These are phyloP conservation scores for Barnettozyma hawaiiensis DNA, from an alignment of 1,139 yeast genomes.

Conservation along the genomic window DNA sequence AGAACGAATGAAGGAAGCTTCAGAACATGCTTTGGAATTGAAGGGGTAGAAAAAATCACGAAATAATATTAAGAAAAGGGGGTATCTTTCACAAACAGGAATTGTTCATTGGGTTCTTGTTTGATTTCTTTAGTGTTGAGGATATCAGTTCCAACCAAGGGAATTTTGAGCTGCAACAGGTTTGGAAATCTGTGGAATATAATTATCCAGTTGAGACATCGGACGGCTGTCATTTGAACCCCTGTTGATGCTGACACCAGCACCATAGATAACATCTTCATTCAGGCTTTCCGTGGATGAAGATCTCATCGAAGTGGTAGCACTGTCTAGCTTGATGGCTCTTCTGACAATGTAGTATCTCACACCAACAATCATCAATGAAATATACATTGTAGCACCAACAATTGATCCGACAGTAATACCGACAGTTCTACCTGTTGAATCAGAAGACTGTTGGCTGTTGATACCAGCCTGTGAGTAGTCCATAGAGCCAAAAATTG, in stretches of 20 bases:
- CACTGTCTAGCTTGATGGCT: conserved; percentile 21
- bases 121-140: neutral
- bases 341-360: conserved; percentile 34
- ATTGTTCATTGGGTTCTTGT: neutral
- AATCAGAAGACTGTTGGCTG: conserved; percentile 2
- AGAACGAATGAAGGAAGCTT: neutral
- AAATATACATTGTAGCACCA: conserved; percentile 55
- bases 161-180: conserved; percentile 46
- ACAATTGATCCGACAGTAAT: conserved; percentile 54
- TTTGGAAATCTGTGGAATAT: conserved; percentile 37
- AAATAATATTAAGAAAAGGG: neutral
- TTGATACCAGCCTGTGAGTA: conserved; percentile 15
- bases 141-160: conserved; percentile 37
- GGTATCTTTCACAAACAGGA: neutral
- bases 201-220: conserved; percentile 22
- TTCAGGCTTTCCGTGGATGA: conserved; percentile 27
- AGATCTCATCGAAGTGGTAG: conserved; percentile 18
- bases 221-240: conserved; percentile 4
- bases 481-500: conserved; percentile 31
- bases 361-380: conserved; percentile 40
- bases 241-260: conserved; percentile 19
- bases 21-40: neutral
- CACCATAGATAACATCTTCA: conserved; percentile 22
- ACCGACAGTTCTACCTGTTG: conserved; percentile 19
- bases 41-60: neutral